Evolutionary conservation across 1,284 basidiomycete species (phyloP).

Genomic region (Rhodotorula sp.): DNA sequence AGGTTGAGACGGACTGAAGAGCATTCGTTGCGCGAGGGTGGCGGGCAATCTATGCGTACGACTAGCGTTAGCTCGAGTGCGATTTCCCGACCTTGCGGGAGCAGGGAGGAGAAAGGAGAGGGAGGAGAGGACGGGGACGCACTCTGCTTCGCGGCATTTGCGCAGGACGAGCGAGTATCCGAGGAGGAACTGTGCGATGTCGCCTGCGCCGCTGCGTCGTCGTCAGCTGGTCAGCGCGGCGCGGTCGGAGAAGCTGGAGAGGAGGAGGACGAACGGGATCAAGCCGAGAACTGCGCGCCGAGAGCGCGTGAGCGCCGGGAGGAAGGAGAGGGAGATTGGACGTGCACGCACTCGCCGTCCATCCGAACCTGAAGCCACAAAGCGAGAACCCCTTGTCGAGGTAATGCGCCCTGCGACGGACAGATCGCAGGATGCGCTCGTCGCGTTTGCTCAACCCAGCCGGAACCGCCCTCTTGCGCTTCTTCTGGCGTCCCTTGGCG

Average conservation of each 20-base stretch:
- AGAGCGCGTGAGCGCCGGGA: too few relatives aligned
- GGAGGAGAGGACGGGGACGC: neutral
- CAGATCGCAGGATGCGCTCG: conserved; percentile 35
- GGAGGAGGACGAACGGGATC: conserved; percentile 18
- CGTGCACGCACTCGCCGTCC: conserved; percentile 10
- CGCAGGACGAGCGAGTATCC: conserved; percentile 39
- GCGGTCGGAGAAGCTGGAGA: neutral
- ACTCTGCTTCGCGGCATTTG: conserved; percentile 40
- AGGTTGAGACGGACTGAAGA: conserved; percentile 21
- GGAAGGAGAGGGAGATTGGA: too few relatives aligned
- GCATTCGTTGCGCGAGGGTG: conserved; percentile 31
- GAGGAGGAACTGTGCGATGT: conserved; percentile 40
- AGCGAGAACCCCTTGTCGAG: conserved; percentile 87
- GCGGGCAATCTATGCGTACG: conserved; percentile 7
- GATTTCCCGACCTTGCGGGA: neutral
- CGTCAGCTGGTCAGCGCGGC: neutral
- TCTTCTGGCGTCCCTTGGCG: conserved; percentile 12
- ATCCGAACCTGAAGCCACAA: conserved; percentile 61
- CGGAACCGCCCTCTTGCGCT: conserved; percentile 39
- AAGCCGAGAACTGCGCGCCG: conserved; percentile 27
- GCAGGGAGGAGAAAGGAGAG: neutral
- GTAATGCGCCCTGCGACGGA: conserved; percentile 69
- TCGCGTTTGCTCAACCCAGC: conserved; percentile 36
- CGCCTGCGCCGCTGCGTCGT: conserved; percentile 33
- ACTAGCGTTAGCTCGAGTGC: neutral